A percentile compares a stretch with the other conserved stretches of the same genome.
phyloP scores from a whole-genome alignment of 106 monocot genomes.

The Chionographis japonica region DNA sequence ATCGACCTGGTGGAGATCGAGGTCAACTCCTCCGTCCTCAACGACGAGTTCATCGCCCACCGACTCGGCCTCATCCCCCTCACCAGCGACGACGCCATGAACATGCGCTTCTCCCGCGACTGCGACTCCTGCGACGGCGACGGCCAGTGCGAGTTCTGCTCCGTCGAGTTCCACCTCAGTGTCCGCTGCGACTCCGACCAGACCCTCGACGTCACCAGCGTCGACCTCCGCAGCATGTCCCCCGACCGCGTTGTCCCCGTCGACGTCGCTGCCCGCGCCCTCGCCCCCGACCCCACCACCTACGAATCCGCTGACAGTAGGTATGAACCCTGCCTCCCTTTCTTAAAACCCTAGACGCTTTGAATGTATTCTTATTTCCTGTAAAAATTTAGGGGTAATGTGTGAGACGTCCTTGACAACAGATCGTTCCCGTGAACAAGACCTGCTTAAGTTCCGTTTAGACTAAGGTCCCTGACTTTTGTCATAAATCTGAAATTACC shows the following conservation, averaged over 20 bases:
- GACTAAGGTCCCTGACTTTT: no score
- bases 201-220: conserved; percentile 88
- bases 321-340: not conserved
- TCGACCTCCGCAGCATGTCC: conserved; percentile 59
- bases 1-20: conserved; percentile 97
- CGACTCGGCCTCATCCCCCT: conserved; percentile 92
- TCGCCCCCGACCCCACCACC: conserved; percentile 11
- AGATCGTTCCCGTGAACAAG: no score
- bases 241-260: conserved; percentile 52
- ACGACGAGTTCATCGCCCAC: conserved; percentile 99
- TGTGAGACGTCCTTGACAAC: no score
- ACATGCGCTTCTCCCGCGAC: conserved; percentile 91
- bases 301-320: conserved; percentile 36
- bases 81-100: conserved; percentile 64
- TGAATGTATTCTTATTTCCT: no score
- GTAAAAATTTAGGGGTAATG: no score
- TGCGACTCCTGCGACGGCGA: conserved; percentile 92
- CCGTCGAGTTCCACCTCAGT: conserved; percentile 85
- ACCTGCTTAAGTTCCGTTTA: no score
- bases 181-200: conserved; percentile 84
- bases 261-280: conserved; percentile 35
- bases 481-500: no score
- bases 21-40: conserved; percentile 87
- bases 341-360: not conserved
- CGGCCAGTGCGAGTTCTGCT: conserved; percentile 87